Conservation (phyloP, 495 filamentous ascomycete species). For the Penicillium goetzii region DNA sequence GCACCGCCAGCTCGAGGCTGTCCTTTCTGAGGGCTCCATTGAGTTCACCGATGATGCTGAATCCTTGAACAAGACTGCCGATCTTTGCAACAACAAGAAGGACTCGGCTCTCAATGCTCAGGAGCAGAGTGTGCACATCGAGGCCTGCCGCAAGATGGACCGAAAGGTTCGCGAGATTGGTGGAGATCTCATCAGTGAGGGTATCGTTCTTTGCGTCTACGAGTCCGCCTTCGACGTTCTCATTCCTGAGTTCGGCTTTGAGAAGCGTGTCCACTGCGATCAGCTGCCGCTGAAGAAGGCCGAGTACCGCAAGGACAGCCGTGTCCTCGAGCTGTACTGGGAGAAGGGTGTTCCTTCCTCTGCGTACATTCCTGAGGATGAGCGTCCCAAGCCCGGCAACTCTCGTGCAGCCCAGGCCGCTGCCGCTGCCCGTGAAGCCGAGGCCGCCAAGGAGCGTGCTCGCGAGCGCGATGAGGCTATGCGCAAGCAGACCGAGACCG, state of each 20-base stretch:
- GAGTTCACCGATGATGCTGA: conserved; percentile 92
- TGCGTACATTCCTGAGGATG: conserved; percentile 94
- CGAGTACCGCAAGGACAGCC: conserved; percentile 93
- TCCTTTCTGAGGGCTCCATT: conserved; percentile 77
- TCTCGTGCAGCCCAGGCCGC: conserved; percentile 68
- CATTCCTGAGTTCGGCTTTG: conserved; percentile 97
- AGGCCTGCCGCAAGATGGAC: conserved; percentile 93
- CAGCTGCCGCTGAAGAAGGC: conserved; percentile 98
- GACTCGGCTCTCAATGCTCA: conserved; percentile 97
- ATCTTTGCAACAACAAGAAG: conserved; percentile 98
- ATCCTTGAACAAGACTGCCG: conserved; percentile 85
- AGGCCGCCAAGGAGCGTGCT: conserved; percentile 74
- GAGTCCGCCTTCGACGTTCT: conserved; percentile 98
- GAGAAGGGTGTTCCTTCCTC: conserved; percentile 98
- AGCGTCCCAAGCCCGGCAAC: conserved; percentile 76
- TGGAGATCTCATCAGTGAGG: conserved; percentile 93
- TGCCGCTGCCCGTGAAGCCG: conserved; percentile 75
- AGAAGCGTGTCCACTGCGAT: conserved; percentile 99
- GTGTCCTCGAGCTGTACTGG: conserved; percentile 95
- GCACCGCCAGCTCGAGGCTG: conserved; percentile 89
- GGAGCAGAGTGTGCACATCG: conserved; percentile 98
- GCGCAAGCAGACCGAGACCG: conserved; percentile 89
- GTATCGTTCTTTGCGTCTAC: conserved; percentile 95
- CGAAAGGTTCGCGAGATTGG: conserved; percentile 80
- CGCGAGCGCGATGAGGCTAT: conserved; percentile 85